Percentiles rank a stretch among this genome's conserved stretches.
phyloP scores from a whole-genome alignment of 495 filamentous ascomycete genomes.

The Penicillium verhagenii region DNA sequence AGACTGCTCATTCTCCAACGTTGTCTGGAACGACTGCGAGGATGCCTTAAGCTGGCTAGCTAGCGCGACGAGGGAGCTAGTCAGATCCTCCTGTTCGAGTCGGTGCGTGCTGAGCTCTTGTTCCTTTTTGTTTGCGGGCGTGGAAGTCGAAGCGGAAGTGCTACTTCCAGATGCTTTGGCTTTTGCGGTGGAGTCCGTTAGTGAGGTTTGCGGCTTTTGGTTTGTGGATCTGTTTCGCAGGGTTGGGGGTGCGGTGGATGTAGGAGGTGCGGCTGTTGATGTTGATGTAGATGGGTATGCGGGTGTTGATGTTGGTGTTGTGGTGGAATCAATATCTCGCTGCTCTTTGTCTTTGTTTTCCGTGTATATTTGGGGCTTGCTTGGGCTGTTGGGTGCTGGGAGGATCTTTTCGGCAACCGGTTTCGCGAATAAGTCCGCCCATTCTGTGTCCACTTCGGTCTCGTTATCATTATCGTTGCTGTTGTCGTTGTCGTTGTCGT shows the following conservation, averaged over 20 bases:
- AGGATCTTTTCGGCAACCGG: slow-evolving; percentile 9
- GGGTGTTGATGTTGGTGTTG: slow-evolving; percentile 13
- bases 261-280: slow-evolving; percentile 9
- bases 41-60: slow-evolving; percentile 76
- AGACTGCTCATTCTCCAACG: slow-evolving; percentile 70
- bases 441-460: slow-evolving; percentile 29
- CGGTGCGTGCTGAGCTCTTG: slow-evolving; percentile 70
- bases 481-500: not conserved
- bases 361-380: too few species aligned
- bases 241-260: slow-evolving; percentile 7
- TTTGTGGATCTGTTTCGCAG: slow-evolving; percentile 10
- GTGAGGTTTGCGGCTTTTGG: slow-evolving; percentile 33
- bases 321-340: slow-evolving; percentile 7
- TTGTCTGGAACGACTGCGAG: slow-evolving; percentile 64
- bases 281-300: slow-evolving; percentile 7
- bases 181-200: not conserved
- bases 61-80: slow-evolving; percentile 71
- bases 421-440: slow-evolving; percentile 38
- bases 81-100: slow-evolving; percentile 80
- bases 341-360: slow-evolving; percentile 5
- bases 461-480: slow-evolving; percentile 28
- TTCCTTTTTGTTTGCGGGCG: slow-evolving; percentile 52
- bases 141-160: too few species aligned
- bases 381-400: not conserved
- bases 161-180: slow-evolving; percentile 26